phyloP scores from a whole-genome alignment of 2,329 filamentous ascomycete genomes.

The Monilinia laxa region DNA sequence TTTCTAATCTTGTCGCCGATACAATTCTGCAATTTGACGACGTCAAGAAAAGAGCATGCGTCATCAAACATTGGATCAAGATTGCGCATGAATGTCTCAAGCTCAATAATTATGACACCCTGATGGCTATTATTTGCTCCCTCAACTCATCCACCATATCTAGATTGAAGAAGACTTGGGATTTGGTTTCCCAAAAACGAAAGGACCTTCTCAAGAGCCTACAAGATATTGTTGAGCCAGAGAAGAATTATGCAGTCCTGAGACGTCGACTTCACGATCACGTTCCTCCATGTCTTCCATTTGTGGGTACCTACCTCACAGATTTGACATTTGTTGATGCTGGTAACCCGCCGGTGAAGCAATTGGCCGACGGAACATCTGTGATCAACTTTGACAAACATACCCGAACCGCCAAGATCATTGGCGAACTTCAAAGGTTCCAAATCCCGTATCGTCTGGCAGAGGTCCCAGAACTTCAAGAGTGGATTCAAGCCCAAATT shows the following conservation, averaged over 20 bases:
- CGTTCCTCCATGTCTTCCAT: constrained; percentile 88
- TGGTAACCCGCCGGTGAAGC: constrained; percentile 83
- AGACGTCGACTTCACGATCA: constrained; percentile 81
- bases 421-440: constrained; percentile 92
- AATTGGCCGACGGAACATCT: constrained; percentile 68
- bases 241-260: constrained; percentile 86
- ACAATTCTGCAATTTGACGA: constrained; percentile 88
- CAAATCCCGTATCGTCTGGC: constrained; percentile 87
- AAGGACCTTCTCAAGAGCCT: constrained; percentile 76
- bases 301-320: constrained; percentile 93
- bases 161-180: constrained; percentile 89
- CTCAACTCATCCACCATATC: constrained; percentile 89
- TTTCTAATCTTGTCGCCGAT: constrained; percentile 90
- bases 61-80: constrained; percentile 99
- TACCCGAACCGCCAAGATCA: constrained; percentile 89
- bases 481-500: constrained; percentile 86
- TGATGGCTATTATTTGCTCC: constrained; percentile 96
- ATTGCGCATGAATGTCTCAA: constrained; percentile 82
- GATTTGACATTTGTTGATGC: constrained; percentile 95
- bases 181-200: constrained; percentile 78
- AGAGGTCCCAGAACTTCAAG: constrained; percentile 83
- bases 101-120: constrained; percentile 90
- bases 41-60: constrained; percentile 82
- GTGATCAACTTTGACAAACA: constrained; percentile 99
- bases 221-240: constrained; percentile 81